Percentiles rank a stretch among this genome's conserved stretches.
phyloP scores from a whole-genome alignment of 495 filamentous ascomycete genomes.

The Penicillium cataractarum region DNA sequence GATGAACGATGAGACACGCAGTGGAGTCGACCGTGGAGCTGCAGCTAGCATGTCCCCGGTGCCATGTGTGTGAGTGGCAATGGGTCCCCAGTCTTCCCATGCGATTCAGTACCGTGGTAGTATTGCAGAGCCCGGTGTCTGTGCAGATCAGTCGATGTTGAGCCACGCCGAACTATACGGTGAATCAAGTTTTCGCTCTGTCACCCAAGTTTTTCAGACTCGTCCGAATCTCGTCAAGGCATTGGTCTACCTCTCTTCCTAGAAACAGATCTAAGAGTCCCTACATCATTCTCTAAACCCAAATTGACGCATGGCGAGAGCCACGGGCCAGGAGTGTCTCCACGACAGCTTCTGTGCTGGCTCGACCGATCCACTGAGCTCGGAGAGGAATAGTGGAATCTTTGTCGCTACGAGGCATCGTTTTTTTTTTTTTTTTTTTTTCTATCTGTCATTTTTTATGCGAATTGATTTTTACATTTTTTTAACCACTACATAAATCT shows the following conservation, averaged over 20 bases:
- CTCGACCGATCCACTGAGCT: constrained; percentile 14
- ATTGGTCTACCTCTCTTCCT: not conserved
- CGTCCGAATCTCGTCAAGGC: not conserved
- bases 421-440: not conserved
- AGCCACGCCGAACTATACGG: not conserved
- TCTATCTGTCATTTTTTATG: not conserved
- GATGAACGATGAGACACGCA: constrained; percentile 22
- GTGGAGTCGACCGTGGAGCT: constrained; percentile 19
- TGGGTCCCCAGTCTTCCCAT: constrained; percentile 19
- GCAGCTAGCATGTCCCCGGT: constrained; percentile 13
- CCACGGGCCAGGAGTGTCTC: constrained; percentile 11
- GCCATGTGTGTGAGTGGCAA: constrained; percentile 25
- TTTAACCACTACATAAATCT: not conserved
- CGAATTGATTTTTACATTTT: constrained; percentile 6
- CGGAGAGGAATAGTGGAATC: constrained; percentile 14
- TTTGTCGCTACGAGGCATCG: constrained; percentile 8
- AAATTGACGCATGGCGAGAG: constrained; percentile 13
- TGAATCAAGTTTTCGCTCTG: not conserved
- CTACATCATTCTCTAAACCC: not conserved
- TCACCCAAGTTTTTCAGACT: constrained; percentile 5
- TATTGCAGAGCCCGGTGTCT: not conserved
- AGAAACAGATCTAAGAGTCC: not conserved
- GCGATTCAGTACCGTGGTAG: constrained; percentile 22
- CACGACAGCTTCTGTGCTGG: constrained; percentile 11
- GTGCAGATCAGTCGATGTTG: not conserved